Evolutionary conservation across 2,329 filamentous ascomycete species (phyloP), one percentile per base, ranked within the genome.

Genomic region (Macroventuria anomochaeta): DNA sequence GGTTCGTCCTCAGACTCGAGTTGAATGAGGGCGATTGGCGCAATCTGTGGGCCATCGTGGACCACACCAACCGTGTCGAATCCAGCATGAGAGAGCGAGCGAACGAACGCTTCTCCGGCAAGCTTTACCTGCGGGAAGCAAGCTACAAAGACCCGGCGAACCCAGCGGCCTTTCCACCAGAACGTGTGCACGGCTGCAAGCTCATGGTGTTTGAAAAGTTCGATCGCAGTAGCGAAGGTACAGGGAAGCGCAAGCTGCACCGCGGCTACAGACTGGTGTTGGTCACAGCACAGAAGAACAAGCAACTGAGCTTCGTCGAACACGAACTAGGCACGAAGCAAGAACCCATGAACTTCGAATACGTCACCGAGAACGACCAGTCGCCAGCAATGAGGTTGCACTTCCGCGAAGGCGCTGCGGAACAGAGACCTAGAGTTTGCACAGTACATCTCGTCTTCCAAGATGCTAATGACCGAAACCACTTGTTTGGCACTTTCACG

Each of bases 71-170:
- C 60, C 91, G 89, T 65, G 85, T 93, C 2, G 88, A 92, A 67
- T 81, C 82, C 21, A 89, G 85, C 44, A 79, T 96, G 34, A 85
- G 85, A 29, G 85, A 87, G 6, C 83, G 85, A 33, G 80, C 81
- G 25, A 88, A 90, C 46, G 93, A 97, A 75, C 80, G 79, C 2
- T 75, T 88, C 50, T 80, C 89, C 2, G 91, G 90, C 69, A 85
- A 88, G 64, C 82, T 85, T 7, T 86, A 84, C 1, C 77, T 96
- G 7, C 85, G 85, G 37, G 84, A 87, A 21, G 91, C 96, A 60
- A 90, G 93, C 65, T 95, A 93, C 70, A 88, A 91, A 67, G 91
- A 96, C 67, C 81, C 87, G 1, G 79, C 85, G n/a, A 81, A 89
- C 53, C 81, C 88, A 12, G 83, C 86, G 53, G 81, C 84, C 1